Percentiles rank a stretch among this genome's conserved stretches.
phyloP scores from a whole-genome alignment of 257 asterid genomes.

The Salvia hispanica region DNA sequence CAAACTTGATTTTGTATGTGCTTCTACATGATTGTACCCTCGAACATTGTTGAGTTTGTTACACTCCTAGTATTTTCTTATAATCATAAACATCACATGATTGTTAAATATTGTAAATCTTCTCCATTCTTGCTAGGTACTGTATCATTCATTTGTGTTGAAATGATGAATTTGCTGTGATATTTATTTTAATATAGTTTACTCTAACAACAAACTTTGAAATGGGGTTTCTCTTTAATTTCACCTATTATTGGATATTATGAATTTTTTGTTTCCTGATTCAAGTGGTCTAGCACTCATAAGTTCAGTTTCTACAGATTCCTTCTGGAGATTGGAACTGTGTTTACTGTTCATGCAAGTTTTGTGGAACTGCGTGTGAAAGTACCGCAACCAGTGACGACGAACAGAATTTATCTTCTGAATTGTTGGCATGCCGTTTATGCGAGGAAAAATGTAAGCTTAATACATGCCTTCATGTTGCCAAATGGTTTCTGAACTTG shows the following conservation, averaged over 20 bases:
- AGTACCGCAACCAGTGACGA: slow-evolving; percentile 41
- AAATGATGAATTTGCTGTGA: not conserved
- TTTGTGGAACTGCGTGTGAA: slow-evolving; percentile 69
- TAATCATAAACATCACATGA: slow-evolving; percentile 24
- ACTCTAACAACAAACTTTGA: slow-evolving; percentile 18
- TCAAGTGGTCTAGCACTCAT: slow-evolving; percentile 22
- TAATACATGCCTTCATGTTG: slow-evolving; percentile 25
- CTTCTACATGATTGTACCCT: not conserved
- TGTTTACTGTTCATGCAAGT: slow-evolving; percentile 85
- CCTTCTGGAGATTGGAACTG: slow-evolving; percentile 96
- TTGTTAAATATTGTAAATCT: slow-evolving; percentile 2
- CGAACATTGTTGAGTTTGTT: not conserved
- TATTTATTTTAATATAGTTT: slow-evolving; percentile 16
- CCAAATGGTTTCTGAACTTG: slow-evolving; percentile 7
- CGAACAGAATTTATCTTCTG: slow-evolving; percentile 39
- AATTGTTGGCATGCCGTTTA: slow-evolving; percentile 54
- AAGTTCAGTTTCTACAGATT: slow-evolving; percentile 43
- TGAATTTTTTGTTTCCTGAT: not conserved
- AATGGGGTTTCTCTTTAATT: slow-evolving; percentile 15
- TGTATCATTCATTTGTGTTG: not conserved
- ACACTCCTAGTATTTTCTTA: not conserved
- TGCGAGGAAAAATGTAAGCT: slow-evolving; percentile 88
- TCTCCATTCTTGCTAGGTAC: slow-evolving; percentile 4
- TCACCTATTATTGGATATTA: slow-evolving; percentile 19
- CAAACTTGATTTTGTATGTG: slow-evolving; percentile 10